A percentile compares a stretch with the other conserved stretches of the same genome.
phyloP scores from a whole-genome alignment of 495 filamentous ascomycete genomes.

The Tuber indicum region DNA sequence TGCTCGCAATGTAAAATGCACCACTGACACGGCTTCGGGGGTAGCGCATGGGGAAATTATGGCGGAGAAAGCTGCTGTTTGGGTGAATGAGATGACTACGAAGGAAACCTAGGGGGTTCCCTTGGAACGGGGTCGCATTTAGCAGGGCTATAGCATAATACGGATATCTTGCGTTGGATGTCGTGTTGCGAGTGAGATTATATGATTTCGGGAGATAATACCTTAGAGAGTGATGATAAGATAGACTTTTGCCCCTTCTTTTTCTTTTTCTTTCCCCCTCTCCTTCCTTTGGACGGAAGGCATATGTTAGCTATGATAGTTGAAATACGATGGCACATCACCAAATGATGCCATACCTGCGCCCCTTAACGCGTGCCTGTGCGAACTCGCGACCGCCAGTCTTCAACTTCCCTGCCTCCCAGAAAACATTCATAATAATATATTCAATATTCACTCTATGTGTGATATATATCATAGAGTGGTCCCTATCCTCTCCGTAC shows the following conservation, averaged over 20 bases:
- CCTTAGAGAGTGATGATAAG: background rate
- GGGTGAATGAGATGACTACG: constrained; percentile 53
- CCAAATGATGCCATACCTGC: background rate
- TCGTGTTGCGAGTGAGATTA: background rate
- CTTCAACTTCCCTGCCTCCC: background rate
- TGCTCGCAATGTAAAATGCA: background rate
- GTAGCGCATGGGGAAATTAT: constrained; percentile 58
- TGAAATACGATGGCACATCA: background rate
- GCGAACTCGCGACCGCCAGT: background rate
- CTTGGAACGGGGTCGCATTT: background rate
- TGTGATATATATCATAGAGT: no score
- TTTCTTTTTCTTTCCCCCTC: background rate
- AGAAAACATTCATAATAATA: no score
- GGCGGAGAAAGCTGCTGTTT: constrained; percentile 58
- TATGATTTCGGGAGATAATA: background rate
- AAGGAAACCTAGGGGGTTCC: background rate
- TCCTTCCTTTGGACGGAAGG: background rate
- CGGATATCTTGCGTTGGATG: background rate
- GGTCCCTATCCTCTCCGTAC: no score
- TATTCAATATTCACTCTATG: no score
- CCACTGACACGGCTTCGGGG: constrained; percentile 10
- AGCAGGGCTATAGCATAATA: background rate
- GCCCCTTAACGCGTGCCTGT: background rate
- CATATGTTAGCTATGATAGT: background rate
- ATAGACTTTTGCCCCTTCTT: background rate